Base-by-base conservation (phyloP, 768 basidiomycete genomes). In the Leccinellum rugosiceps region DNA sequence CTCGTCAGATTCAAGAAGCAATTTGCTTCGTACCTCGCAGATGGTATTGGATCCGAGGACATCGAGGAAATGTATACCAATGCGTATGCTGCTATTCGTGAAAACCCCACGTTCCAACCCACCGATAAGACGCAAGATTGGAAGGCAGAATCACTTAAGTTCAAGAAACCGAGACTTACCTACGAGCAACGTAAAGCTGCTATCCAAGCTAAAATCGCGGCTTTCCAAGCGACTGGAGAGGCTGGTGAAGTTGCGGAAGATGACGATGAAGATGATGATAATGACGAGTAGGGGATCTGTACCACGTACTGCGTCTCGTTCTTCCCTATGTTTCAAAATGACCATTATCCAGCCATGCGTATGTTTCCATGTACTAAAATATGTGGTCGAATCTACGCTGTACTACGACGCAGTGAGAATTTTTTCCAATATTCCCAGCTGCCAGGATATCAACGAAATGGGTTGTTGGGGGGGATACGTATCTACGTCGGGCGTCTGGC, bases 31-130 rank as follows among this genome's bases (percentile, higher is more conserved):
- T 98, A 98, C 77, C 92, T 99, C 59, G 94, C 92, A 26, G 94
- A 97, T 73, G 97, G 87, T 64, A 76, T 99, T 66, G 92, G 92
- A 57, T 96, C 94, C 3, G 97, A 95, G 63, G 96, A 98, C 68
- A 93, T 98, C 2, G 93, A 98, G 74, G 97, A 98, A 72, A 88
- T 99, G 60, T 98, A 91, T 80, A 82, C 83, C 38, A 90, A 88
- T 68, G 95, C 92, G 2, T 92, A 97, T 77, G 88, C 92, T 55
- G 92, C 94, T 61, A 99, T 98, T 75, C 92, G 97, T 60, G 95
- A 95, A 71, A 88, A 97, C 72, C 96, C 97, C 48, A 75, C 77
- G 21, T 95, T 95, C 84, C 86, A 91, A 75, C 87, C 92, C 51
- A 85, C 88, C 38, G 90, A 94, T 60, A 97, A 98, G 79, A 75